Evolutionary conservation across 768 basidiomycete genomes (phyloP).

Genomic region (Mycena amicta): DNA sequence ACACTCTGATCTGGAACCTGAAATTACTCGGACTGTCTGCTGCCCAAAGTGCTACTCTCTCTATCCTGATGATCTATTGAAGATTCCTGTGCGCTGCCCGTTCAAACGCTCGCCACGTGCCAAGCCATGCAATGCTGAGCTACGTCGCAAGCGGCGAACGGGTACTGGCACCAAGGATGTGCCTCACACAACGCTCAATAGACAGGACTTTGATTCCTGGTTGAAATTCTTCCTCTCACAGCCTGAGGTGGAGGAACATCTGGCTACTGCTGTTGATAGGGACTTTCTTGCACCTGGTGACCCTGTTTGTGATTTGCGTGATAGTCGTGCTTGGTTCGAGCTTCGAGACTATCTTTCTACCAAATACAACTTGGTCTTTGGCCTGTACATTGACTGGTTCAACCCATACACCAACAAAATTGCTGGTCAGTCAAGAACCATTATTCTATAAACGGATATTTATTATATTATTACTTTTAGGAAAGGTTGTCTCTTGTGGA

Average conservation of each 20-base stretch:
- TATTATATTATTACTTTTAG: no score
- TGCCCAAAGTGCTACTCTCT: conserved; percentile 4
- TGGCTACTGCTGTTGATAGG: not conserved
- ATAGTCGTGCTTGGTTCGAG: no score
- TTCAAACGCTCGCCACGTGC: not conserved
- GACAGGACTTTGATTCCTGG: conserved; percentile 7
- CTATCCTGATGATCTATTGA: not conserved
- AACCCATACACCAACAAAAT: no score
- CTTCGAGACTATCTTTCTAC: no score
- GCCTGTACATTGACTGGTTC: no score
- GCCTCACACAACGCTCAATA: conserved; percentile 5
- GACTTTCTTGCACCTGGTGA: not conserved
- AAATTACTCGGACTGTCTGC: conserved; percentile 1
- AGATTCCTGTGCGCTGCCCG: not conserved
- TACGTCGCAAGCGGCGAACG: not conserved
- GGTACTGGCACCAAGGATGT: not conserved
- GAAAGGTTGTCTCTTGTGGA: no score
- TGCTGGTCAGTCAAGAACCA: no score
- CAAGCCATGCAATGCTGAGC: conserved; percentile 1
- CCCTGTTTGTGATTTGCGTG: not conserved
- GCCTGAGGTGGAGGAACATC: not conserved
- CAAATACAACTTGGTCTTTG: no score
- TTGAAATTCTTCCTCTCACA: not conserved
- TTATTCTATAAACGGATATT: no score
- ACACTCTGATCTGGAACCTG: not conserved